Evolutionary conservation across 1,139 yeast species (phyloP).

Genomic region (Diutina neorugosa): DNA sequence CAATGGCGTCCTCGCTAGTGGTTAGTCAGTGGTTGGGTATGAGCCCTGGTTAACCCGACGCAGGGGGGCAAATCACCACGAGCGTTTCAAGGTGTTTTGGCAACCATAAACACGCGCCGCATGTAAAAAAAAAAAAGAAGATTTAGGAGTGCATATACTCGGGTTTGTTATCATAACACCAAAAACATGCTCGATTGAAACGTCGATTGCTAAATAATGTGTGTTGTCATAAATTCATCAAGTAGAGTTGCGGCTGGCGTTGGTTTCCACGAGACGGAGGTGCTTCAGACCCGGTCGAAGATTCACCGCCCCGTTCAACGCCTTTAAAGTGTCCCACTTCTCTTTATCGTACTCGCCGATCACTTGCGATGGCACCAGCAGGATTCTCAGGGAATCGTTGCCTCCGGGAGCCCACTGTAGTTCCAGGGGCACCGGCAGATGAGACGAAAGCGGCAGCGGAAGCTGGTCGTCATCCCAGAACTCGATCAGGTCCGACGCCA

Average conservation of each 20-base stretch:
- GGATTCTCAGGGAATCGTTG: conserved; percentile 14
- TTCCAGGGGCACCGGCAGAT: not conserved
- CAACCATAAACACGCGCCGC: not conserved
- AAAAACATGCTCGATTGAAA: too few relatives aligned
- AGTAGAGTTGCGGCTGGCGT: not conserved
- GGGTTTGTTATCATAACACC: not conserved
- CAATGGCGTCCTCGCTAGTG: not conserved
- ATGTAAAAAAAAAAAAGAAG: too few relatives aligned
- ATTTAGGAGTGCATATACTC: not conserved
- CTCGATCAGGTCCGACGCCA: not conserved
- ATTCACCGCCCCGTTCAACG: conserved; percentile 7
- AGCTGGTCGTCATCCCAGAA: conserved; percentile 1
- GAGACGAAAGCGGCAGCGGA: not conserved
- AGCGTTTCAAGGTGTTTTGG: too few relatives aligned
- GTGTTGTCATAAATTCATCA: not conserved
- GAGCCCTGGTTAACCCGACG: too few relatives aligned
- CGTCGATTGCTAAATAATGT: not conserved
- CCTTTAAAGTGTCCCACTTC: conserved; percentile 46
- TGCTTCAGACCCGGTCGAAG: conserved; percentile 1
- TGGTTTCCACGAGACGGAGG: not conserved
- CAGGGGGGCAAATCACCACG: too few relatives aligned
- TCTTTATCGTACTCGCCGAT: conserved; percentile 56
- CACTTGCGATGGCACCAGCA: conserved; percentile 45
- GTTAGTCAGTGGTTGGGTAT: not conserved
- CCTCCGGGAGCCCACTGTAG: not conserved